These are phyloP conservation scores for Pseudotulostoma volvatum DNA, from an alignment of 495 filamentous ascomycete genomes.

Conservation along the genomic window DNA sequence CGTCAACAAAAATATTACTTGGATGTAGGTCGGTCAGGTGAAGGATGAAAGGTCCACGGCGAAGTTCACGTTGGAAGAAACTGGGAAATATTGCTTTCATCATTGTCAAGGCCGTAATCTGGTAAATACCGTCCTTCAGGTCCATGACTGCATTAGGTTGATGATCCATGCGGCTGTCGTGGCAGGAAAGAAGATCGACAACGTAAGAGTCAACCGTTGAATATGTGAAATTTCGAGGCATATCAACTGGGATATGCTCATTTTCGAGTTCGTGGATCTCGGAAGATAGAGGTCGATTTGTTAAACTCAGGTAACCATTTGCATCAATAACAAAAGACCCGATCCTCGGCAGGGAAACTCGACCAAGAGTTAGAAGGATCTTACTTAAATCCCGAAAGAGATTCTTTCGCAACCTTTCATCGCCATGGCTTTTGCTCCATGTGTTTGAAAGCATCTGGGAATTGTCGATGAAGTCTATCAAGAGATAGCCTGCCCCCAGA, in stretches of 20 bases:
- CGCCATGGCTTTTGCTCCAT: constrained; percentile 9
- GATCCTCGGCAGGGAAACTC: constrained; percentile 13
- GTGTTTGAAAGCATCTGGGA: constrained; percentile 9
- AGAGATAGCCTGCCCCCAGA: constrained; percentile 17
- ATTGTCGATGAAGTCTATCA: constrained; percentile 17
- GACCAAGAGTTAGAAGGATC: constrained; percentile 12
- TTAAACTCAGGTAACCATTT: constrained; percentile 11
- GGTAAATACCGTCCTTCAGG: constrained; percentile 8
- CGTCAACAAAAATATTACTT: constrained; percentile 14
- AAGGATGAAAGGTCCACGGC: constrained; percentile 11
- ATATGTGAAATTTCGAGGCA: constrained; percentile 13
- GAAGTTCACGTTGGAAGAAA: constrained; percentile 12
- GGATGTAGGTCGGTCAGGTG: constrained; percentile 13
- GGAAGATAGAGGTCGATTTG: constrained; percentile 16
- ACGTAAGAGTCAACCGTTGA: constrained; percentile 14
- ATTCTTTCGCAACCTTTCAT: constrained; percentile 9
- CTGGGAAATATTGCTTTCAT: constrained; percentile 12
- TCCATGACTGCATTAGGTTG: constrained; percentile 16
- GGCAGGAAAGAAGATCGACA: constrained; percentile 11
- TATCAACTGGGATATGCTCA: constrained; percentile 9
- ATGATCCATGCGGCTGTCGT: constrained; percentile 15
- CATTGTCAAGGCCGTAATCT: constrained; percentile 10
- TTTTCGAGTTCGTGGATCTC: constrained; percentile 14
- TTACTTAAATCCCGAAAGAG: constrained; percentile 16
- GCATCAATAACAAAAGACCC: constrained; percentile 13